Base-by-base conservation (phyloP, 2,329 filamentous ascomycete species). In the Pseudogymnoascus sp. region DNA sequence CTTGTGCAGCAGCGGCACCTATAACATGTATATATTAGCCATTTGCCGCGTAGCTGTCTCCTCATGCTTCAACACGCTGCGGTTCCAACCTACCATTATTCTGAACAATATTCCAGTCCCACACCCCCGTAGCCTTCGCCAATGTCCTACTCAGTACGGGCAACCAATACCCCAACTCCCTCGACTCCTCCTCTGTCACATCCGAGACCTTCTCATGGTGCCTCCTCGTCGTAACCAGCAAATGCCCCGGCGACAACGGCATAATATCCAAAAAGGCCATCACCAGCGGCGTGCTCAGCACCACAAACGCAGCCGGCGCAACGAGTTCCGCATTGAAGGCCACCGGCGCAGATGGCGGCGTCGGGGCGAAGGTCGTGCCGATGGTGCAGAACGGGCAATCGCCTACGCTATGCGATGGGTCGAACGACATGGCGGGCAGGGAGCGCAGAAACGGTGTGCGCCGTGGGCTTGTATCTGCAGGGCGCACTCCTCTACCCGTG, bases 51-150 rank as follows among this genome's bases (percentile, higher is more conserved):
- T 58, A 60, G 50, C 34, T 18, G 61, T 34, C 39, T 14, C 39
- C 18, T 7, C 39, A n/a, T n/a, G 9, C 20, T 28, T 25, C 16
- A 47, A 32, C 7, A 61, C 6, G 34, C 11, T n/a, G 57, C 39
- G 6, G 37, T 12, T 14, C 60, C 43, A 60, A 73, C 72, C 47
- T 67, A 83, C 82, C 91, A 68, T 97, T 97, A 72, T 97, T 97
- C 77, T 97, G 93, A 61, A 97, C 90, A 30, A 97, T 85, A 74
- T 99, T 99, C 88, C 93, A 97, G 75, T 97, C 92, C 58, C 79
- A 79, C 1, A 90, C 83, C 8, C 86, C 88, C 2, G 87, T 89
- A 0, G 85, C 84, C 59, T 78, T 79, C 32, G 85, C 81, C 37
- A 96, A 79, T 0, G 89, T 89, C 18, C 83, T 78, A 16, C 88